Evolutionary conservation across 768 basidiomycete genomes (phyloP).

Genomic region (Trametes villosa): DNA sequence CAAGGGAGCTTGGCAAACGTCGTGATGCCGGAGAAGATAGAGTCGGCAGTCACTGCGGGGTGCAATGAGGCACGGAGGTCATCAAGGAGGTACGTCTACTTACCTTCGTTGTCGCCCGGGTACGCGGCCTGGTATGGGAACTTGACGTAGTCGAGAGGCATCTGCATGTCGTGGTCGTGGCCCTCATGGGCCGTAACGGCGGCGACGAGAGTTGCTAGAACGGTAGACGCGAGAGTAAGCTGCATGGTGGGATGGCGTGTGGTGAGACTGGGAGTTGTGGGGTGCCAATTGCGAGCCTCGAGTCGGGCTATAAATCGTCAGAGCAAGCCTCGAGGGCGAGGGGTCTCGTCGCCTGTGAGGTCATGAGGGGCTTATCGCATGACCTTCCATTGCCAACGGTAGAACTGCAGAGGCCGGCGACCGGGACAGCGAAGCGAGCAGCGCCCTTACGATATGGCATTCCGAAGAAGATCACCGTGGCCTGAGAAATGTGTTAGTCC

Average conservation of each 20-base stretch:
- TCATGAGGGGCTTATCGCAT: conserved; percentile 4
- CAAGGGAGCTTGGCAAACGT: conserved; percentile 91
- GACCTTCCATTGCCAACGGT: neutral
- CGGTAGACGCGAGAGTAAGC: conserved; percentile 17
- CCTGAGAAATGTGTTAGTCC: conserved; percentile 7
- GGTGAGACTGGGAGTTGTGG: neutral
- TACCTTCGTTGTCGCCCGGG: conserved; percentile 63
- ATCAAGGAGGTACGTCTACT: neutral
- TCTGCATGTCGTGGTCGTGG: conserved; percentile 53
- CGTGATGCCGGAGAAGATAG: conserved; percentile 80
- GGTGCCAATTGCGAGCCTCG: neutral
- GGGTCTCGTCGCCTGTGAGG: neutral
- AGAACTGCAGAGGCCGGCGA: neutral
- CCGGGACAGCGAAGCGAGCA: neutral
- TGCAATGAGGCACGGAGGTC: neutral
- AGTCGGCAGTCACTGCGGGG: conserved; percentile 67
- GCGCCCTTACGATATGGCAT: conserved; percentile 1
- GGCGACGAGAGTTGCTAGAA: conserved; percentile 33
- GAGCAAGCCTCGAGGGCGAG: neutral
- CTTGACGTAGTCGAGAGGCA: conserved; percentile 68
- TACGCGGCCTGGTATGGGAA: conserved; percentile 67
- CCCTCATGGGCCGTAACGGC: conserved; percentile 37
- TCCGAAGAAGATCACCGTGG: neutral
- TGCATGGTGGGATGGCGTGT: conserved; percentile 22
- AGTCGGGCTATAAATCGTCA: neutral